Base-by-base conservation (phyloP, 2,329 filamentous ascomycete species). In the Colletotrichum sp. region DNA sequence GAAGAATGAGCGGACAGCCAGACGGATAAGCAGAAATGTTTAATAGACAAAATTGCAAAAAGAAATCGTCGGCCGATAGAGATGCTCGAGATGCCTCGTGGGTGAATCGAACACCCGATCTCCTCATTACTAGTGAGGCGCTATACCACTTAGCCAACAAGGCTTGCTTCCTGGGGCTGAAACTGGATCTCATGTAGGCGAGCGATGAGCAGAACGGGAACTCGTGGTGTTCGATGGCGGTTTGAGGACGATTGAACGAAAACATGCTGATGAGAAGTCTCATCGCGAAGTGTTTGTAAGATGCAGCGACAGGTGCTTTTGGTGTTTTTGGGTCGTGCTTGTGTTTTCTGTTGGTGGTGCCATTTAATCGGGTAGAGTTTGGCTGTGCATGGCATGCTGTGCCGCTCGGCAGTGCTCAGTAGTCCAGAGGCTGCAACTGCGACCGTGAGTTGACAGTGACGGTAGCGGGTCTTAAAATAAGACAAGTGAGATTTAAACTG, bases 71-170 rank as follows among this genome's bases (percentile, higher is more conserved):
- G 13, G 5, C 28, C n/a, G 15, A 3, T 0, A 9, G 16, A 26
- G 10, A 18, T 52, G 3, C 15, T 32, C 16, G 24, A 18, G 28
- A 52, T 74, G 76, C 76, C 76, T 77, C 74, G 76, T 78, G 72
- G 71, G 69, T 61, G 76, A 78, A 78, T 78, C 76, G 76, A 78
- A 78, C 76, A 61, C 69, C 71, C 72, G 76, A 78, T 78, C 76
- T 78, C 72, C 67, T 78, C 76, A 78, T 78, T 78, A 78, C 76
- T 78, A 78, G 76, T 78, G 76, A 78, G 67, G 69, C 76, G 76
- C 76, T 78, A 64, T 78, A 78, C 76, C 76, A 78, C 76, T 78
- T 43, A 78, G 76, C 76, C 76, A 78, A 78, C 76, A 76, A 77
- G 76, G 76, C 76, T 59, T 75, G 63, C 0, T 28, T 18, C 13